phyloP scores from a whole-genome alignment of 2,329 filamentous ascomycete genomes.

The Fusarium sp. region DNA sequence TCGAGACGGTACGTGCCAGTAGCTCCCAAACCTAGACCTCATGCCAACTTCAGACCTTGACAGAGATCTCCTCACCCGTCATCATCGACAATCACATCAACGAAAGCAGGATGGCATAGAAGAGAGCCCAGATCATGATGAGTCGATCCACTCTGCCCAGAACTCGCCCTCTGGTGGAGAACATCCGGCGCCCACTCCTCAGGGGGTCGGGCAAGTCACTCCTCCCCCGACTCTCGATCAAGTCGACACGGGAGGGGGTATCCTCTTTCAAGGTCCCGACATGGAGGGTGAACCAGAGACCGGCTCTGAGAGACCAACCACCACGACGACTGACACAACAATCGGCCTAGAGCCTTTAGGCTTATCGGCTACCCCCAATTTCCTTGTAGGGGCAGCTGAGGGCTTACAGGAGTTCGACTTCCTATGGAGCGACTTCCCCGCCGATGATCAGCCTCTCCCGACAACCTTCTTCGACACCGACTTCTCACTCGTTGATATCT shows the following conservation, averaged over 20 bases:
- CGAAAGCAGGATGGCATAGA: neutral
- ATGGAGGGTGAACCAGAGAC: neutral
- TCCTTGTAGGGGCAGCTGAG: neutral
- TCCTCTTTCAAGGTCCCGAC: neutral
- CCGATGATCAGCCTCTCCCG: slow-evolving; percentile 1
- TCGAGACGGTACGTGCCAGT: neutral
- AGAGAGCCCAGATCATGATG: neutral
- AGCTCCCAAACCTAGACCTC: neutral
- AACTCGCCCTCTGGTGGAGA: neutral
- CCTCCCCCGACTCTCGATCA: neutral
- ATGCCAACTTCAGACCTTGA: neutral
- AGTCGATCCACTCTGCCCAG: neutral
- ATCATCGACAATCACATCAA: slow-evolving; percentile 1
- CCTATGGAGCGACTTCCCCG: slow-evolving; percentile 9
- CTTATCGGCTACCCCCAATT: neutral
- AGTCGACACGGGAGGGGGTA: neutral
- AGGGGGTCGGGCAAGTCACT: neutral
- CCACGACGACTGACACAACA: neutral
- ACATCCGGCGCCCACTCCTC: neutral
- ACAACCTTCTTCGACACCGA: slow-evolving; percentile 7
- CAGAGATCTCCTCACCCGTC: slow-evolving; percentile 9
- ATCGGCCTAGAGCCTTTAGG: neutral
- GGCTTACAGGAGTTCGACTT: slow-evolving; percentile 6
- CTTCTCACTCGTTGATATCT: slow-evolving; percentile 9
- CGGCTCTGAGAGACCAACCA: neutral